Evolutionary conservation across 495 filamentous ascomycete species (phyloP), one percentile per base, ranked within the genome.

Genomic region (Baudoinia panamericana): DNA sequence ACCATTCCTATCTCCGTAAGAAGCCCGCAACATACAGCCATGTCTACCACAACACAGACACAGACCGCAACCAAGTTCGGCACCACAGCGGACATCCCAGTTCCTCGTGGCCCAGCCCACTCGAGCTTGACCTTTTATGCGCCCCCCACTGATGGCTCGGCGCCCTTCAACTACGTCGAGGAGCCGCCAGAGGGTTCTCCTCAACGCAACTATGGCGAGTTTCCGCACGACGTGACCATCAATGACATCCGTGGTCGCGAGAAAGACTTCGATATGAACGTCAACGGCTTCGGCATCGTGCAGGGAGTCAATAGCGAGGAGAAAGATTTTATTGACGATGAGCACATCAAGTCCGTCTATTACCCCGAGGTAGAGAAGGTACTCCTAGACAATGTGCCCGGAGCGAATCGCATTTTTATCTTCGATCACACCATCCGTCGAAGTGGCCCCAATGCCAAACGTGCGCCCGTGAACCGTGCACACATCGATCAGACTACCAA

Each of bases 361-460:
- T 94, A 93, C 69, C 81, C 84, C 0, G 84, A 92, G 54, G 72
- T 88, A 17, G 73, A 80, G 59, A 42, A 61, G 5, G 64, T 93
- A 35, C 59, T 94, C 0, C 62, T 78, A 1, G 47, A 65, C 15
- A 53, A 70, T 41, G 63, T 85, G 36, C 73, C 76, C 2, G 80
- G 76, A 24, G 66, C 67, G 15, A 64, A 70, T 30, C 61, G 71
- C 4, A 63, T 92, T 23, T 56, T 82, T 42, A 58, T 94, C 50
- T 94, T 94, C 68, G 85, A 94, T 71, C 83, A 94, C 64, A 94
- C 85, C 12, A 75, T 93, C 64, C 81, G 85, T 3, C 74, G 78
- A 26, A 59, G 71, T 5, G 54, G 41, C 4, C 63, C 70, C 1
- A 43, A 56, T 27, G 69, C 80, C 0, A 39, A 49, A 3, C 70